phyloP scores from a whole-genome alignment of 1,284 basidiomycete genomes.

The Ganoderma lucidum region DNA sequence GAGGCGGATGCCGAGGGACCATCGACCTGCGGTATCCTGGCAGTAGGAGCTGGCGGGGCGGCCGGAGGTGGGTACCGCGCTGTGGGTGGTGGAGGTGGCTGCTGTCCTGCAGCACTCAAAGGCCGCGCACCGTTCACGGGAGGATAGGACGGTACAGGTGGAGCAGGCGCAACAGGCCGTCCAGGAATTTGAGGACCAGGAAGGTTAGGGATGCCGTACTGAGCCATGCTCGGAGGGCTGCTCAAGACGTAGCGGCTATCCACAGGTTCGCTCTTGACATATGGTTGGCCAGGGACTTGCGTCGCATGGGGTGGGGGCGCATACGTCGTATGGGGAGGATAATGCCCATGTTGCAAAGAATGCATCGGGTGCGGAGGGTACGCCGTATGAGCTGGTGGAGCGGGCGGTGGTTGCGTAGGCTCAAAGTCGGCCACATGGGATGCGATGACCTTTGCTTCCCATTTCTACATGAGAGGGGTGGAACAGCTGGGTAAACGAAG shows the following conservation, averaged over 20 bases:
- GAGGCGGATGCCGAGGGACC: slow-evolving; percentile 24
- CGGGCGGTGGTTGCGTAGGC: slow-evolving; percentile 47
- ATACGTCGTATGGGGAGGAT: slow-evolving; percentile 47
- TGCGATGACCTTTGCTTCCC: slow-evolving; percentile 92
- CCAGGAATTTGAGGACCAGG: slow-evolving; percentile 68
- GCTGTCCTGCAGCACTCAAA: slow-evolving; percentile 28
- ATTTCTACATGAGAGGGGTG: slow-evolving; percentile 67
- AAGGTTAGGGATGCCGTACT: slow-evolving; percentile 66
- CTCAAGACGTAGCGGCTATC: slow-evolving; percentile 70
- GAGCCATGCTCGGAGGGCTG: slow-evolving; percentile 47
- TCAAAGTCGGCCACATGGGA: slow-evolving; percentile 96
- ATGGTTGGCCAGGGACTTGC: slow-evolving; percentile 44
- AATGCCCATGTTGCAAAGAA: slow-evolving; percentile 38
- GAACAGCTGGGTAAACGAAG: slow-evolving; percentile 23
- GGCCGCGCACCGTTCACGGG: slow-evolving; percentile 26
- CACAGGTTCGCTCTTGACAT: slow-evolving; percentile 73
- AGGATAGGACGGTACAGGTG: slow-evolving; percentile 40
- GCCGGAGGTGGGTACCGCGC: slow-evolving; percentile 36
- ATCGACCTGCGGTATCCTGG: slow-evolving; percentile 75
- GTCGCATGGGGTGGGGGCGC: slow-evolving; percentile 49
- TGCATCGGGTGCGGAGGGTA: slow-evolving; percentile 41
- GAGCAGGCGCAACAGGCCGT: slow-evolving; percentile 53
- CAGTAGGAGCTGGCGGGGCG: slow-evolving; percentile 21
- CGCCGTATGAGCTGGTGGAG: slow-evolving; percentile 48
- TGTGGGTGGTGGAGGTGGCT: slow-evolving; percentile 37